Conservation (phyloP, 164 flowering plant genomes). For the Buxus sempervirens region DNA sequence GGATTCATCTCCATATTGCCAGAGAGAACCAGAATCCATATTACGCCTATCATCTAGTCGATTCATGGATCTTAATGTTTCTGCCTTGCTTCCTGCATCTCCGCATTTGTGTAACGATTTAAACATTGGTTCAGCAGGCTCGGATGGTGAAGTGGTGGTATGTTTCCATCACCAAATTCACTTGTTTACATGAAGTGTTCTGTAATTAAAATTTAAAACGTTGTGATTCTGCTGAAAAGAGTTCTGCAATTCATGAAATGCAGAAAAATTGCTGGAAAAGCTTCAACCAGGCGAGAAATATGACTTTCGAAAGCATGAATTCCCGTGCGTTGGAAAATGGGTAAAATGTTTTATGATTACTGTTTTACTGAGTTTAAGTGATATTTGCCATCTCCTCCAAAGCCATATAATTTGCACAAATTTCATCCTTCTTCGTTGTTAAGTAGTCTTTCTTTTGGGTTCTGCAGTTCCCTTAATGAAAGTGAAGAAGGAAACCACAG, state of each 20-base stretch:
- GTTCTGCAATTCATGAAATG: constrained; percentile 28
- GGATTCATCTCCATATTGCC: constrained; percentile 34
- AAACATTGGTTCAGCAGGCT: constrained; percentile 36
- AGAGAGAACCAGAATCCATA: constrained; percentile 28
- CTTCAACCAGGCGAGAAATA: constrained; percentile 11
- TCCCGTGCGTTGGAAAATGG: constrained; percentile 27
- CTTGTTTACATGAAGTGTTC: neutral
- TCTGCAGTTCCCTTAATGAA: constrained; percentile 39
- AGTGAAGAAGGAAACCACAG: constrained; percentile 51
- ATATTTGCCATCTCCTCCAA: neutral
- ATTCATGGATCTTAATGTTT: constrained; percentile 17
- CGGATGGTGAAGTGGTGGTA: constrained; percentile 48
- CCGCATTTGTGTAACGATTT: constrained; percentile 30
- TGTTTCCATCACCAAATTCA: constrained; percentile 9
- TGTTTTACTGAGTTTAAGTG: neutral
- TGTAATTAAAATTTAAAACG: neutral
- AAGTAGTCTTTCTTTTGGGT: neutral
- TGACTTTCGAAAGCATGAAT: constrained; percentile 27
- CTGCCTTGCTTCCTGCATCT: constrained; percentile 38
- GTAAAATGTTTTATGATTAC: constrained; percentile 20
- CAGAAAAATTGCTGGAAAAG: constrained; percentile 27
- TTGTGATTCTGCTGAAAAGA: constrained; percentile 9
- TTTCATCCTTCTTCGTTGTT: neutral
- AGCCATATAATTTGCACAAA: too few relatives aligned
- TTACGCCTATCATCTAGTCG: constrained; percentile 51